phyloP scores from a whole-genome alignment of 2,329 filamentous ascomycete species.

The Colletotrichum acutatum region DNA sequence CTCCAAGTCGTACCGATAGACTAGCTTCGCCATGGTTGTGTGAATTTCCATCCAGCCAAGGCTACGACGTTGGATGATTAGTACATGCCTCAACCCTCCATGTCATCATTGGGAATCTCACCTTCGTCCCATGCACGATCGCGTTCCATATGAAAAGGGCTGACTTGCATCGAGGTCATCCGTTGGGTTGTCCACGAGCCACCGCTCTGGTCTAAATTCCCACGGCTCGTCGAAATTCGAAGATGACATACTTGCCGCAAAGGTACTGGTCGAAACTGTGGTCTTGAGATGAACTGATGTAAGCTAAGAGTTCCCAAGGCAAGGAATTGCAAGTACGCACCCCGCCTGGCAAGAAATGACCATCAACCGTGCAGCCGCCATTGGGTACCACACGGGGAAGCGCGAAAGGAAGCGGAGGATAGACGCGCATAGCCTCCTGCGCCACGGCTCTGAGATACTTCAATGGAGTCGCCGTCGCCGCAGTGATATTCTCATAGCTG shows the following conservation, averaged over 20 bases:
- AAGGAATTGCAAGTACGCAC: background rate
- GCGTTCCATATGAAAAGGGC: conserved; percentile 3
- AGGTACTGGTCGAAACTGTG: background rate
- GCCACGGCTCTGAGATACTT: background rate
- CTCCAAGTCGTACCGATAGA: background rate
- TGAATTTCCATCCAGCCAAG: conserved; percentile 3
- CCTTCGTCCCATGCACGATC: background rate
- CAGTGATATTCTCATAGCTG: background rate
- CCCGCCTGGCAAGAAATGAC: background rate
- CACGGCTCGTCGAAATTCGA: background rate
- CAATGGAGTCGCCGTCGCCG: background rate
- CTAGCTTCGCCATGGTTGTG: background rate
- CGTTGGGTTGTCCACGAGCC: background rate
- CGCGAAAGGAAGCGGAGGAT: background rate
- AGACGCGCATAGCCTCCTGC: background rate
- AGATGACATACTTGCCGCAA: background rate
- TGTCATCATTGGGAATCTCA: background rate
- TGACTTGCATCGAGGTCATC: conserved; percentile 4
- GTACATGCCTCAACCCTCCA: no score
- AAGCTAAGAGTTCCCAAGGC: no score
- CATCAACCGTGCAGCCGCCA: background rate
- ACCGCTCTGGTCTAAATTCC: background rate
- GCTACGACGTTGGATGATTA: background rate
- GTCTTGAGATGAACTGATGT: background rate
- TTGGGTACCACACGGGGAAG: background rate